Base-by-base conservation (phyloP, 805 yeast species). In the Metschnikowia drakensbergensis region DNA sequence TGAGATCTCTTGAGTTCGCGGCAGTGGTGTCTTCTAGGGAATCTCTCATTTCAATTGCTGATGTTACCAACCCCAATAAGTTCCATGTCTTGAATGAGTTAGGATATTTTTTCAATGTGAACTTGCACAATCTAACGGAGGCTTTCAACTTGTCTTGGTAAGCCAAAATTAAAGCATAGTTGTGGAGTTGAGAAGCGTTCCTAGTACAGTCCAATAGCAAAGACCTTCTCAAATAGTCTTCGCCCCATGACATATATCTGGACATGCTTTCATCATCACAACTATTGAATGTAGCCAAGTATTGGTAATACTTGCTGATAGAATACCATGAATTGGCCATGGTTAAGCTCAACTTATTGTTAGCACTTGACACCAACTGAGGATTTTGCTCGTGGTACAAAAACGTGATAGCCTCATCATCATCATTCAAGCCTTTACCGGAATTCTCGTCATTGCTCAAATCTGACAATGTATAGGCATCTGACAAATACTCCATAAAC, bases 81-180 rank as follows among this genome's bases (percentile, higher is more conserved):
- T 86, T 86, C 82, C 92, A 82, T 6, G 83, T 76, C 56, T 76
- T 77, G 57, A 83, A 71, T 43, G 81, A 76, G 37, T 77, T 77
- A 0, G 87, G 85, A 48, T 72, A 72, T 36, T 71, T 64, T 39
- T 73, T 78, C 49, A 82, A 66, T 4, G 80, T 70, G 41, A 68
- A 64, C 58, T 80, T 83, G 50, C 81, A 60, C 40, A 75, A 64
- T 50, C 69, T 74, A 8, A 72, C 59, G 3, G 86, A 69, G 6
- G 71, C 72, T 23, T 66, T 68, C 11, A 75, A 59, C 13, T 74
- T 64, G 22, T 78, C 66, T 22, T 65, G 60, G 50, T 75, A 71
- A 1, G 84, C 74, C 35, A 81, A 63, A 4, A 70, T 65, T 42
- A 74, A 70, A 0, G 84, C 78, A 58, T 80, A 82, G 47, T 74